A percentile compares a stretch with the other conserved stretches of the same genome.
Conservation (phyloP, 805 yeast genomes). For the Pachysolen tannophilus region DNA sequence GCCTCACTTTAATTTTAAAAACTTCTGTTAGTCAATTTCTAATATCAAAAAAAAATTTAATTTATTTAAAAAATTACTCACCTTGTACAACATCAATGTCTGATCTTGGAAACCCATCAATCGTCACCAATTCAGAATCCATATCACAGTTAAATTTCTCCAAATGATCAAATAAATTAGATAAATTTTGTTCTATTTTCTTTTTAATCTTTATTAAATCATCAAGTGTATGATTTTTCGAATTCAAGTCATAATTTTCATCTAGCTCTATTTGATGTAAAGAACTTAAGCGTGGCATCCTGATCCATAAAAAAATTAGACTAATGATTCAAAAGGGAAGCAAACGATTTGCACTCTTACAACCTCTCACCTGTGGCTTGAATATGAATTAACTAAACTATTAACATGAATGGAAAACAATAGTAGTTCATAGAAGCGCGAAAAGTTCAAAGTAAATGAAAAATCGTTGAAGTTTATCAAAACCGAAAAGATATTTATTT, state of each 20-base stretch:
- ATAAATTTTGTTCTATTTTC: constrained; percentile 33
- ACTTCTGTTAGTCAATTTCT: constrained; percentile 10
- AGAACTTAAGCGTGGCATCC: constrained; percentile 3
- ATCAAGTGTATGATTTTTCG: neutral
- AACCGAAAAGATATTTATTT: too few species aligned
- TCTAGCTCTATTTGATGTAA: neutral
- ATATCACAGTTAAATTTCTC: constrained; percentile 43
- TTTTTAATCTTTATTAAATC: constrained; percentile 25
- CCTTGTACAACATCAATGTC: constrained; percentile 77
- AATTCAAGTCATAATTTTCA: neutral
- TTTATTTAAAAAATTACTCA: too few species aligned
- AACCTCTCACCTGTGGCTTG: too few species aligned
- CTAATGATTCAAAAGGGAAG: too few species aligned
- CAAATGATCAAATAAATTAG: constrained; percentile 34
- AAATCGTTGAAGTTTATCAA: too few species aligned
- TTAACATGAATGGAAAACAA: too few species aligned
- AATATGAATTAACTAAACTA: too few species aligned
- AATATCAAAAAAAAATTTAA: neutral
- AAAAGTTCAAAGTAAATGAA: too few species aligned
- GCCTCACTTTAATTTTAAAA: too few species aligned
- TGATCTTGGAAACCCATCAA: constrained; percentile 78
- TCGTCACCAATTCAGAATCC: constrained; percentile 54
- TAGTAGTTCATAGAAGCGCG: too few species aligned
- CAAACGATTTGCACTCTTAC: too few species aligned
- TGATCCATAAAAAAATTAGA: too few species aligned